Conservation (phyloP, 495 filamentous ascomycete species). For the Jackrogersella minutella region DNA sequence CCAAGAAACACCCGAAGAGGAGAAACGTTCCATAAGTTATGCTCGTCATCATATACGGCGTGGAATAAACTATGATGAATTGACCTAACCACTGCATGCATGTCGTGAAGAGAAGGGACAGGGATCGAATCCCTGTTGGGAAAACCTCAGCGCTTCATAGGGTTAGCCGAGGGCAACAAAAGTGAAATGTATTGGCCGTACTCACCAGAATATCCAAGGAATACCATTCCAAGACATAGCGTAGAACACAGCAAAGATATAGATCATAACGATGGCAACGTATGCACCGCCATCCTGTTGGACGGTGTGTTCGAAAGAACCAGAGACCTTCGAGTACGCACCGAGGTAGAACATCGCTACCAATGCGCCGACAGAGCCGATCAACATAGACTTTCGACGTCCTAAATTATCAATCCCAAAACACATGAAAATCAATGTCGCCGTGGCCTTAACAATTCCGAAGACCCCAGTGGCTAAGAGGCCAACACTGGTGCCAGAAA, state of each 20-base stretch:
- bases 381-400: background rate
- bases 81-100: slow-evolving; percentile 3
- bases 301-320: background rate
- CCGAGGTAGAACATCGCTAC: slow-evolving; percentile 2
- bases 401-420: background rate
- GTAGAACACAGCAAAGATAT: background rate
- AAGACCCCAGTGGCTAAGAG: slow-evolving; percentile 2
- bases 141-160: background rate
- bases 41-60: slow-evolving; percentile 1
- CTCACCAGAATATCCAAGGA: slow-evolving; percentile 3
- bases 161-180: background rate
- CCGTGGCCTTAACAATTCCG: background rate
- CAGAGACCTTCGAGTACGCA: background rate
- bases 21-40: background rate
- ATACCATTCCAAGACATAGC: slow-evolving; percentile 2
- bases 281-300: background rate
- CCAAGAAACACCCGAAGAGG: background rate
- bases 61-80: background rate
- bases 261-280: slow-evolving; percentile 1
- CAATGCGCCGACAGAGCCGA: background rate
- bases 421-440: slow-evolving; percentile 2
- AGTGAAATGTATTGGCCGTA: too few relatives aligned
- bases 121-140: background rate
- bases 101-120: background rate
- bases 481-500: background rate